Conservation (phyloP, 192 early-diverging fungal species). For the Umbelopsis sp. region DNA sequence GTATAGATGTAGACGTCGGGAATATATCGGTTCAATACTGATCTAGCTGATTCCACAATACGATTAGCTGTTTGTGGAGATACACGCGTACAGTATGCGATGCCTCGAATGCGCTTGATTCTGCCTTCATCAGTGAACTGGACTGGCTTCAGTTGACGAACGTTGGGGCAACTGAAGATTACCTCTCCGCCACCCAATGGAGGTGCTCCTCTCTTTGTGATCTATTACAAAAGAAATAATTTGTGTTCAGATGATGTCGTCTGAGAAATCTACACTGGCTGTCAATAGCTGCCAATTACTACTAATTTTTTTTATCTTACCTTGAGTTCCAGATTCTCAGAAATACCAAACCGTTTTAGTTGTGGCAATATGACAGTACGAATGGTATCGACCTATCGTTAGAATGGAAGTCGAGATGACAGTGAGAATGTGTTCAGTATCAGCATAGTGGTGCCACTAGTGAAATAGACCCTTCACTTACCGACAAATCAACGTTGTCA, state of each 20-base stretch:
- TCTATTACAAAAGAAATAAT: constrained; percentile 44
- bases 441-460: neutral
- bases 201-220: constrained; percentile 84
- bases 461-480: constrained; percentile 34
- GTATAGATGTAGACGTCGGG: constrained; percentile 98
- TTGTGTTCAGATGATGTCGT: neutral
- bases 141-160: constrained; percentile 76
- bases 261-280: neutral
- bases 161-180: constrained; percentile 81
- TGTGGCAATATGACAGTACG: constrained; percentile 88
- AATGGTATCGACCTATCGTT: constrained; percentile 76
- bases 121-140: constrained; percentile 82
- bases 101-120: constrained; percentile 94
- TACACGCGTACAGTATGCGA: constrained; percentile 86
- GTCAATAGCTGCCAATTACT: neutral
- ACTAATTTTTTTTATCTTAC: constrained; percentile 33
- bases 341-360: constrained; percentile 84
- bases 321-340: constrained; percentile 82
- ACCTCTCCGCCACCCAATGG: constrained; percentile 94
- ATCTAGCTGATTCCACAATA: constrained; percentile 83
- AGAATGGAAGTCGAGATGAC: neutral
- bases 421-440: too few species aligned
- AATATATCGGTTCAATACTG: constrained; percentile 88
- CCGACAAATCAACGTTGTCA: constrained; percentile 89
- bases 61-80: constrained; percentile 96